Conservation (phyloP, 495 filamentous ascomycete species). For the Xylaria castorea region DNA sequence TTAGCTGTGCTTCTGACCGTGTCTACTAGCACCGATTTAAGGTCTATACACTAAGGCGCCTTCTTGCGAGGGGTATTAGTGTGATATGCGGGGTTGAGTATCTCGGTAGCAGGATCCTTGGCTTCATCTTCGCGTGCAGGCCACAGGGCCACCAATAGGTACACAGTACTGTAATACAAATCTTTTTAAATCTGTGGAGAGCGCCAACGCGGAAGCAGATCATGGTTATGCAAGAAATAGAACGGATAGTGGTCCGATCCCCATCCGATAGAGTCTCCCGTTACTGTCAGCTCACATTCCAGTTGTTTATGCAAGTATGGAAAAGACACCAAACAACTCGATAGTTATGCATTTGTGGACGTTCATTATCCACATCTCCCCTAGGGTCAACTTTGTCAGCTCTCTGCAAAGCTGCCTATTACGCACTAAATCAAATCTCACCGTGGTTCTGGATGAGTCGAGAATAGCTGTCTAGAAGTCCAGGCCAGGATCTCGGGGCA, state of each 20-base stretch:
- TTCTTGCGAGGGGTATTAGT: background rate
- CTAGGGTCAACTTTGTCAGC: no score
- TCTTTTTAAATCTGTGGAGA: background rate
- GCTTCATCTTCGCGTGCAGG: background rate
- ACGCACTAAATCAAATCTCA: no score
- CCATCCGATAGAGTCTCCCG: background rate
- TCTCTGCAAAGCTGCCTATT: no score
- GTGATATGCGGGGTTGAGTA: background rate
- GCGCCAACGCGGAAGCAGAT: constrained; percentile 2
- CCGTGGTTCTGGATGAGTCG: no score
- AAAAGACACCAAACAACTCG: background rate
- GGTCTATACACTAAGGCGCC: background rate
- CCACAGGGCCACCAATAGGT: background rate
- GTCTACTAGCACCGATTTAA: no score
- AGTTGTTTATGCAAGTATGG: background rate
- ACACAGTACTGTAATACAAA: constrained; percentile 11
- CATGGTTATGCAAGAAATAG: background rate
- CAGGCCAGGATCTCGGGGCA: no score
- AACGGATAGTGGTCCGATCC: constrained; percentile 1
- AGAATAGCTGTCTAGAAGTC: no score
- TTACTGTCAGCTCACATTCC: no score
- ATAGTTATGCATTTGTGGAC: background rate
- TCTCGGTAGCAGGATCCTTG: background rate
- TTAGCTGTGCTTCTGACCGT: background rate
- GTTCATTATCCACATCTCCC: background rate